phyloP scores from a whole-genome alignment of 192 early-diverging fungal species.

The Coemansia sp. region DNA sequence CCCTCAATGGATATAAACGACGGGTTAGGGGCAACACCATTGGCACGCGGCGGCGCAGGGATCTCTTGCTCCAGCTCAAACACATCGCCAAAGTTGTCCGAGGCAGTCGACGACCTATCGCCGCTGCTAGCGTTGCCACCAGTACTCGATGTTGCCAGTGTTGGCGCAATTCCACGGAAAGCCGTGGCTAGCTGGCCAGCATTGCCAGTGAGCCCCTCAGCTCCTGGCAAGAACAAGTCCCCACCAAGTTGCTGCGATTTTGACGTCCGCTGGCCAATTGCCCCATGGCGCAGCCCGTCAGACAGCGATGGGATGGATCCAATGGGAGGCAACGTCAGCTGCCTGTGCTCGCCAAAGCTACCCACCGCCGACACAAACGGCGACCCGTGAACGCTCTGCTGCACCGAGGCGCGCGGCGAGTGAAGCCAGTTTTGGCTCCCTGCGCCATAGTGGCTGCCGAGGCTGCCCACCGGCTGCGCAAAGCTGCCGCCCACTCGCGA shows the following conservation, averaged over 20 bases:
- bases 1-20: slow-evolving; percentile 40
- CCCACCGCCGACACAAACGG: slow-evolving; percentile 26
- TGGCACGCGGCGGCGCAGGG: slow-evolving; percentile 4
- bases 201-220: neutral
- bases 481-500: slow-evolving; percentile 4
- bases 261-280: slow-evolving; percentile 29
- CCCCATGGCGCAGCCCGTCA: slow-evolving; percentile 13
- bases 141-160: neutral
- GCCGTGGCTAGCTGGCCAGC: neutral
- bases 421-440: slow-evolving; percentile 13
- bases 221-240: neutral
- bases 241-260: neutral
- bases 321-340: slow-evolving; percentile 1
- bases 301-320: slow-evolving; percentile 1
- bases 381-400: slow-evolving; percentile 7
- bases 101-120: slow-evolving; percentile 36
- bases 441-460: slow-evolving; percentile 4
- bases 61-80: slow-evolving; percentile 48
- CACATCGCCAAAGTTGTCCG: slow-evolving; percentile 38
- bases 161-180: neutral
- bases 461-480: slow-evolving; percentile 11
- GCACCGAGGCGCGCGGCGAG: slow-evolving; percentile 9
- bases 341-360: slow-evolving; percentile 14
- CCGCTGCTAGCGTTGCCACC: slow-evolving; percentile 7
- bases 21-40: slow-evolving; percentile 19